Conservation (phyloP, 176 grass and related monocot species). For the Triticum monococcum region DNA sequence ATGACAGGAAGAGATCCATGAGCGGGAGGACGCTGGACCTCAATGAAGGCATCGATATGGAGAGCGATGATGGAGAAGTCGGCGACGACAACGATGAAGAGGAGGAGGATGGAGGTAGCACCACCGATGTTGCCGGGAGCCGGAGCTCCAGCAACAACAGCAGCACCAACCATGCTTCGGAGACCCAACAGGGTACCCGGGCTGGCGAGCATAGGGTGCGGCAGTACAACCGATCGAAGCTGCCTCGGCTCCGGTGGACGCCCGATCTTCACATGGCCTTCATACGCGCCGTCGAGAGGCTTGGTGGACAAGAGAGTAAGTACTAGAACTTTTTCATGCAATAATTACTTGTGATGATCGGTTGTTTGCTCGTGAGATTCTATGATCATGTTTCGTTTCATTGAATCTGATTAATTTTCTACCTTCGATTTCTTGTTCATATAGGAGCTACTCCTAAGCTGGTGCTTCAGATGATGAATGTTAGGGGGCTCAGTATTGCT, state of each 20-base stretch:
- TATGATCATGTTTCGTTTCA: background rate
- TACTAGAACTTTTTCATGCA: background rate
- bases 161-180: conserved; percentile 29
- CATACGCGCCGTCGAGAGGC: conserved; percentile 79
- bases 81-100: background rate
- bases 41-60: conserved; percentile 49
- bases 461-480: conserved; percentile 99
- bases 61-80: conserved; percentile 40
- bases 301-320: conserved; percentile 97
- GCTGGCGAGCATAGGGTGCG: conserved; percentile 48
- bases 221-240: conserved; percentile 87
- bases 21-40: conserved; percentile 49
- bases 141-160: conserved; percentile 64
- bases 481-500: conserved; percentile 90
- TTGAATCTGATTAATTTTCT: background rate
- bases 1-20: conserved; percentile 32
- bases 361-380: background rate
- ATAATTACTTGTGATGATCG: background rate
- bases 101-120: conserved; percentile 40
- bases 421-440: background rate
- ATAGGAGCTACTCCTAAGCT: conserved; percentile 94
- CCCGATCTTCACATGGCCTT: conserved; percentile 92
- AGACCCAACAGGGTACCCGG: conserved; percentile 26
- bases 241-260: conserved; percentile 86
- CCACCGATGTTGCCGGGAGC: conserved; percentile 40